Evolutionary conservation across 352 stramenopile genomes (phyloP), one percentile per base, ranked within the genome.

Genomic region (Peronospora destructor): DNA sequence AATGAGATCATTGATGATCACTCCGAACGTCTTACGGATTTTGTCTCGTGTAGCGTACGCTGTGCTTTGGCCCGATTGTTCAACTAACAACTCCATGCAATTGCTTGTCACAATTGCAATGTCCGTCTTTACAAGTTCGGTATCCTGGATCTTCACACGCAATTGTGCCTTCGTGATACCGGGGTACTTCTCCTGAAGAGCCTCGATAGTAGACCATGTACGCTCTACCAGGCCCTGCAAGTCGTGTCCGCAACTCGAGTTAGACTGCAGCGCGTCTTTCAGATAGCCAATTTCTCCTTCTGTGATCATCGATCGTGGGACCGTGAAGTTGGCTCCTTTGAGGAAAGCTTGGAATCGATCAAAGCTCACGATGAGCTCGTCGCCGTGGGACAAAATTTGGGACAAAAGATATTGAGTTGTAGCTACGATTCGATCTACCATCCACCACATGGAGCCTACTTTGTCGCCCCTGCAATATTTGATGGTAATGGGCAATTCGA

Each of bases 401-500:
- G 29, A 32, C n/a, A 67, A 17, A 23, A 63, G 49, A 17, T 40
- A 63, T 47, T 67, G 47, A 4, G 55, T 53, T 1, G 53, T 39
- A 0, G 21, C 43, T 14, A 63, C 47, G 16, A 66, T 32, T n/a
- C 53, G 49, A 16, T 54, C 43, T 6, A 52, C 47, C 13, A 61
- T 17, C 28, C 73, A 48, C 40, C 63, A 66, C 6, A 21, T 32
- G 3, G 30, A 23, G 0, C n/a, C 34, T 14, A 38, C 26, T 17
- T 46, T 60, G 3, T 66, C 39, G 13, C 68, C 68, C 8, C 68
- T 21, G 40, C 71, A 83, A 6, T 53, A 59, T 10, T 61, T 52
- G 23, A 84, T 61, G 3, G 69, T 66, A 32, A 70, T 59, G 3
- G 71, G 71, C 19, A 83, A 39, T 17, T 83, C 66, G 16, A 68